These are phyloP conservation scores for Dalbergia cultrata DNA, from an alignment of 306 rosid species.

Conservation along the genomic window DNA sequence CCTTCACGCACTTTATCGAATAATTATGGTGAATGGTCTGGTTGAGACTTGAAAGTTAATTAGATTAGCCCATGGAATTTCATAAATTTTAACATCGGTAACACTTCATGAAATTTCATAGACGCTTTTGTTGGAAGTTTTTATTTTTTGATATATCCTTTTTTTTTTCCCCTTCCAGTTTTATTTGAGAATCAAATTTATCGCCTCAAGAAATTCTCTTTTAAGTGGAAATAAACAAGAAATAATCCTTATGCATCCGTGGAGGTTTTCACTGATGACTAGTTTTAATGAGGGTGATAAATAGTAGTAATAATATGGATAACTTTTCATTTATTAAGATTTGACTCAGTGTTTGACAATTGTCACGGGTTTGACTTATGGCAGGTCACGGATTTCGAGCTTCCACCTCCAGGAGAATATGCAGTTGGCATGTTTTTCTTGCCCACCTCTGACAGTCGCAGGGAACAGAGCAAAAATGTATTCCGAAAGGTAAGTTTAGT, in stretches of 20 bases:
- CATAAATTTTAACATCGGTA: neutral
- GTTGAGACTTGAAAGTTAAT: neutral
- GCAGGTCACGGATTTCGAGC: constrained; percentile 86
- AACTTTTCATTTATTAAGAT: neutral
- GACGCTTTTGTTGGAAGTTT: neutral
- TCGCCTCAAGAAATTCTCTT: neutral
- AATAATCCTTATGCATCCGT: neutral
- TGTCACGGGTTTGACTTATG: constrained; percentile 37
- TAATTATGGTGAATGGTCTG: neutral
- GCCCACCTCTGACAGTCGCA: constrained; percentile 78
- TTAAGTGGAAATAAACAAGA: constrained; percentile 1
- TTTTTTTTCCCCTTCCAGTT: neutral
- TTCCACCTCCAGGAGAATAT: constrained; percentile 83
- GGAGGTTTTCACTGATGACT: neutral
- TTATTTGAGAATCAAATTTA: neutral
- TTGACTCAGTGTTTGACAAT: constrained; percentile 4
- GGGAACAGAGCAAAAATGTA: constrained; percentile 77
- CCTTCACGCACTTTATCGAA: neutral
- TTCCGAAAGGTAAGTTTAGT: constrained; percentile 72
- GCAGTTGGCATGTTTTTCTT: constrained; percentile 98
- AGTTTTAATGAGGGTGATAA: neutral
- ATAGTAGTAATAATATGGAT: neutral
- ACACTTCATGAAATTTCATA: neutral
- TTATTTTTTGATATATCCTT: no score
- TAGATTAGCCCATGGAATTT: neutral